Evolutionary conservation across 2,329 filamentous ascomycete species (phyloP).

Genomic region (Ophiostoma pallidulum): DNA sequence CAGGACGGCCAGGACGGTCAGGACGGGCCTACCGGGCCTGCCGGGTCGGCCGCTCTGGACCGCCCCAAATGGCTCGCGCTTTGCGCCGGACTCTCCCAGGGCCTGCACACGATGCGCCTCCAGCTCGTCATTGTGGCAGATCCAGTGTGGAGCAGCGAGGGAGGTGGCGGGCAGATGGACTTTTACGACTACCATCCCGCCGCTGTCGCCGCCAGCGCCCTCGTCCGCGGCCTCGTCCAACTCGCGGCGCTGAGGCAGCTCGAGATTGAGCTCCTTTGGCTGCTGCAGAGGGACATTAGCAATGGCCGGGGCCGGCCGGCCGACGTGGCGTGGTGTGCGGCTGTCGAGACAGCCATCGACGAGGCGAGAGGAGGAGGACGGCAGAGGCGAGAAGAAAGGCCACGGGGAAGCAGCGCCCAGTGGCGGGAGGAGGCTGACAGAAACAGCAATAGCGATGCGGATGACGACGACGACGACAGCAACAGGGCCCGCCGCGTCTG

Average conservation of each 20-base stretch:
- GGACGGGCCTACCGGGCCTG: conserved; percentile 15
- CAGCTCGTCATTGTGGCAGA: conserved; percentile 28
- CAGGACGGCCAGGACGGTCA: not conserved
- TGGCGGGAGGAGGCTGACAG: too few species aligned
- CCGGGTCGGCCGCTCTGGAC: too few species aligned
- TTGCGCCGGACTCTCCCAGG: conserved; percentile 27
- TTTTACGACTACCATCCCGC: conserved; percentile 9
- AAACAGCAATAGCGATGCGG: too few species aligned
- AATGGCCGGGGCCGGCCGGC: not conserved
- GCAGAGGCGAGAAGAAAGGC: too few species aligned
- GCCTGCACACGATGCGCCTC: conserved; percentile 31
- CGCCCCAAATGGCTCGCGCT: conserved; percentile 27
- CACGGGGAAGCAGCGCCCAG: too few species aligned
- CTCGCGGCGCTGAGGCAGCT: conserved; percentile 27
- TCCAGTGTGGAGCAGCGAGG: too few species aligned
- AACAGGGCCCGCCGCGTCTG: too few species aligned
- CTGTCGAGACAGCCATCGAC: not conserved
- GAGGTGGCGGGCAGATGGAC: too few species aligned
- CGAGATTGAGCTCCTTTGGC: conserved; percentile 29
- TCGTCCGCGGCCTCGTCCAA: conserved; percentile 25
- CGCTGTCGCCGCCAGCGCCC: conserved; percentile 10
- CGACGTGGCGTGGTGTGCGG: conserved; percentile 2
- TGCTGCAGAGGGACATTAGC: too few species aligned
- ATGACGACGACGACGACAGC: not conserved
- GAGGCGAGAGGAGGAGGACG: too few species aligned